Evolutionary conservation across 2,329 filamentous ascomycete species (phyloP), one percentile per base, ranked within the genome.

Genomic region (Lojkania enalia): DNA sequence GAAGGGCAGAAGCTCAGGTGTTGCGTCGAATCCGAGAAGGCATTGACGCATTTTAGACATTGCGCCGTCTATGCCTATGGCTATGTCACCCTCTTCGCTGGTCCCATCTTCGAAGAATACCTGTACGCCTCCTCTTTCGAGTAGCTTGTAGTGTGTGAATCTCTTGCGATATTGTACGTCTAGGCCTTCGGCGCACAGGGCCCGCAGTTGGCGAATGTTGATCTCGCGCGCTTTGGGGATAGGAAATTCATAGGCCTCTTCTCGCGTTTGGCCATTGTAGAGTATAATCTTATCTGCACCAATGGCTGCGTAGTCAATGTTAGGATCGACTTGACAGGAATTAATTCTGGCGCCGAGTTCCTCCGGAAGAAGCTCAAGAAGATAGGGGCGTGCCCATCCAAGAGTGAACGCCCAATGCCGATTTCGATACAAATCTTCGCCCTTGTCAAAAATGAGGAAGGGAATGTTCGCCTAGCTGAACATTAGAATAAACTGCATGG

Each of bases 401-500:
- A 70, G 44, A 3, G 63, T 66, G 53, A 71, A 71, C 12, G 67
- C 69, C 67, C 69, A 71, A 39, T 71, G 66, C 1, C 61, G 60
- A 18, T 61, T 54, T 18, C 58, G 48, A 37, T 51, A 56, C n/a
- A 60, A 55, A 30, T 60, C 54, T 35, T 54, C 51, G 25, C 57
- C 67, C 49, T 52, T 66, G 45, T 48, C 64, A 52, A 61, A 66
- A 42, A 62, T 61, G 15, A 14, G 46, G 36, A 55, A 61, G 7
- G 41, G 32, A 23, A 68, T 68, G 39, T 52, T 51, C 3, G 55
- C 45, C 45, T 49, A 9, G 18, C 7, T 27, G 25, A 27, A n/a
- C n/a, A n/a, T 27, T 27, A 27, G 25, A 9, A n/a, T 27, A 9
- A 9, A n/a, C n/a, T n/a, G 7, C n/a, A 27, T 9, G 25, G 25